A percentile compares a stretch with the other conserved stretches of the same genome.
phyloP scores from a whole-genome alignment of 2,329 filamentous ascomycete genomes.

The Arthrobotrys sphaeroides region DNA sequence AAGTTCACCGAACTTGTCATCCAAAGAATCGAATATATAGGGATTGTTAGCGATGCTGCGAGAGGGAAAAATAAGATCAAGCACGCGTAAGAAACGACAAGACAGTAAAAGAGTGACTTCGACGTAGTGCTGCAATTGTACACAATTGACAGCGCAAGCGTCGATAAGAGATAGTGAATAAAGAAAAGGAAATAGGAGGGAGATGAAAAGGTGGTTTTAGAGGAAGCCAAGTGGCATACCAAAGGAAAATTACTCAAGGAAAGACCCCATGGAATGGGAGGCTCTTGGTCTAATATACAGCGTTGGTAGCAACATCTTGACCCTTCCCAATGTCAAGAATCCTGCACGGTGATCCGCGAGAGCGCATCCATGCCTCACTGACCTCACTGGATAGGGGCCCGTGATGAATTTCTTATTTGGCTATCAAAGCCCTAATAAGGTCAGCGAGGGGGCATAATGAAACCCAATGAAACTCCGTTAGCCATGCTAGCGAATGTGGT shows the following conservation, averaged over 20 bases:
- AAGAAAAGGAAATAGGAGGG: constrained; percentile 16
- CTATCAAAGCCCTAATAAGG: constrained; percentile 35
- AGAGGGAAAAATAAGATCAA: too few relatives aligned
- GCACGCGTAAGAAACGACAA: constrained; percentile 4
- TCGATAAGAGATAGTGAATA: constrained; percentile 45
- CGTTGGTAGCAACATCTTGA: constrained; percentile 5
- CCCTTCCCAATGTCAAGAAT: neutral
- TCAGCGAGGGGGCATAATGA: constrained; percentile 45
- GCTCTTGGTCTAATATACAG: constrained; percentile 50
- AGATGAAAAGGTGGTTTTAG: constrained; percentile 20
- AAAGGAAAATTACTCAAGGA: constrained; percentile 26
- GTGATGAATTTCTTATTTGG: constrained; percentile 30
- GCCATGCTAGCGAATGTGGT: constrained; percentile 38
- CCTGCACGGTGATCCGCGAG: constrained; percentile 33
- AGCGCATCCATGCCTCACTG: constrained; percentile 51
- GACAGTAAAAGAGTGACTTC: constrained; percentile 44
- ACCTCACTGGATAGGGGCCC: constrained; percentile 37
- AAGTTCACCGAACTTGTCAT: constrained; percentile 50
- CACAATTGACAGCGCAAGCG: constrained; percentile 39
- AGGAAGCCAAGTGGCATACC: constrained; percentile 48
- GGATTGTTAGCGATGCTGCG: constrained; percentile 20
- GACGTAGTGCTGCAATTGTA: constrained; percentile 26
- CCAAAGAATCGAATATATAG: constrained; percentile 36
- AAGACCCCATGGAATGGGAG: constrained; percentile 16
- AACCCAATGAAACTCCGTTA: constrained; percentile 53